Base-by-base conservation (phyloP, 2,329 filamentous ascomycete species). In the Fusarium pseudograminearum region DNA sequence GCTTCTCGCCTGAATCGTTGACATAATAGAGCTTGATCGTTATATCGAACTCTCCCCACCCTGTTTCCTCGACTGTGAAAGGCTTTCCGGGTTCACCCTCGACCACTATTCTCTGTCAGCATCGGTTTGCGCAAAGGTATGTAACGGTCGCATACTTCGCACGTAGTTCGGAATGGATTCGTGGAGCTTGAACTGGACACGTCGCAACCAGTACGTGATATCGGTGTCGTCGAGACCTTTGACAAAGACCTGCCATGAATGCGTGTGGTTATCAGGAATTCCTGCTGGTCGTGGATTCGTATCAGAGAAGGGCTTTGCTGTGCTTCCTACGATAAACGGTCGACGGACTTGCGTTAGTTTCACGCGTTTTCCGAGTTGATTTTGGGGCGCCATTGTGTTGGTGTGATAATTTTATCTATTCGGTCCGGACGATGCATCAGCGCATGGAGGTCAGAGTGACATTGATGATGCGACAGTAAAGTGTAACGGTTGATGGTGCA, bases 41-140 rank as follows among this genome's bases (percentile, higher is more conserved):
- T 76, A 99, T 97, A 79, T 96, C 93, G 83, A 99, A 99, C 82
- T 98, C 96, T 76, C 96, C 96, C 93, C 97, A 99, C 50, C 96
- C 96, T 0, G 96, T 98, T 80, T 98, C 96, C 67, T 89, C 88
- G 65, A 98, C 91, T 76, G 93, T 85, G 76, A 98, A 99, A 14
- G 94, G 76, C 67, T 87, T 86, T n/a, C 84, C 84, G 1, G 83
- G 81, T 52, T 92, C 88, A 65, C 89, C 88, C 76, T 97, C 94
- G 76, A 96, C 85, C 78, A 91, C 85, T 87, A 47, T 57, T 54
- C 38, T 22, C 16, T 38, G 31, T 75, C 46, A 79, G 73, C 53
- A 63, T 62, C 24, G 31, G 34, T 15, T 31, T 33, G 34, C 38
- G 36, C 28, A 46, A 33, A 22, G 44, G 18, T 28, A 11, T 33